A percentile compares a stretch with the other conserved stretches of the same genome.
Conservation (phyloP, 495 filamentous ascomycete genomes). For the Lophiostoma macrostomum region DNA sequence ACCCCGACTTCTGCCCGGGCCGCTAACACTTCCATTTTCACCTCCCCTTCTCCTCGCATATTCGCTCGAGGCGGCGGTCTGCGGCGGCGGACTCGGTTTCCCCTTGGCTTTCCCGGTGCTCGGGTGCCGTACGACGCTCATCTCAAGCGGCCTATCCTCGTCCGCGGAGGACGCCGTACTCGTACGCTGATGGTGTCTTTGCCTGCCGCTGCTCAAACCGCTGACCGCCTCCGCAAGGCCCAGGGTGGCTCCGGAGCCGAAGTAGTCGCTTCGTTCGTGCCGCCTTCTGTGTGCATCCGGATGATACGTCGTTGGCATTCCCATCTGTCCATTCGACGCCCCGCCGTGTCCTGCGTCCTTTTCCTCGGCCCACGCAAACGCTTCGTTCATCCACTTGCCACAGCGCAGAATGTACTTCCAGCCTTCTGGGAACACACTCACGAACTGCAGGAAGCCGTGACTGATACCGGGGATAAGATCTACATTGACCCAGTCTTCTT, state of each 20-base stretch:
- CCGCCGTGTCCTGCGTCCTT: not conserved
- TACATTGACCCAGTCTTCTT: slow-evolving; percentile 75
- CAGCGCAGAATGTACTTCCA: slow-evolving; percentile 76
- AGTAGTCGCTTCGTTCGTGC: slow-evolving; percentile 29
- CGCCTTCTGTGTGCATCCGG: not conserved
- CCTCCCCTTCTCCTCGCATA: slow-evolving; percentile 18
- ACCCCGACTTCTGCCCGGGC: too few relatives aligned
- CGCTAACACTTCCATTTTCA: slow-evolving; percentile 33
- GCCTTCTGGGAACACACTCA: slow-evolving; percentile 76
- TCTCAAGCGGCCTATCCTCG: slow-evolving; percentile 77
- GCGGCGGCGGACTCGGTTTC: not conserved
- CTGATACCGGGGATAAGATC: slow-evolving; percentile 79
- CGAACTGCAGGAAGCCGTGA: slow-evolving; percentile 93
- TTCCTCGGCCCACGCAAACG: slow-evolving; percentile 56
- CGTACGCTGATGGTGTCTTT: slow-evolving; percentile 42
- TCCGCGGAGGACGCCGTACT: slow-evolving; percentile 68
- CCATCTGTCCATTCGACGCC: not conserved
- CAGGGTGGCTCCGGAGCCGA: slow-evolving; percentile 14
- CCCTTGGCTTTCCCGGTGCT: not conserved
- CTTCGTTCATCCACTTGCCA: slow-evolving; percentile 70
- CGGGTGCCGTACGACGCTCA: slow-evolving; percentile 51
- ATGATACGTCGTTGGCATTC: not conserved
- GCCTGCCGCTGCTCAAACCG: slow-evolving; percentile 16
- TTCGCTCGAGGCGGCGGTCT: not conserved
- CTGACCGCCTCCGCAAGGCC: slow-evolving; percentile 23